Evolutionary conservation across 306 rosid species (phyloP).

Genomic region (Gastrolobium bilobum): DNA sequence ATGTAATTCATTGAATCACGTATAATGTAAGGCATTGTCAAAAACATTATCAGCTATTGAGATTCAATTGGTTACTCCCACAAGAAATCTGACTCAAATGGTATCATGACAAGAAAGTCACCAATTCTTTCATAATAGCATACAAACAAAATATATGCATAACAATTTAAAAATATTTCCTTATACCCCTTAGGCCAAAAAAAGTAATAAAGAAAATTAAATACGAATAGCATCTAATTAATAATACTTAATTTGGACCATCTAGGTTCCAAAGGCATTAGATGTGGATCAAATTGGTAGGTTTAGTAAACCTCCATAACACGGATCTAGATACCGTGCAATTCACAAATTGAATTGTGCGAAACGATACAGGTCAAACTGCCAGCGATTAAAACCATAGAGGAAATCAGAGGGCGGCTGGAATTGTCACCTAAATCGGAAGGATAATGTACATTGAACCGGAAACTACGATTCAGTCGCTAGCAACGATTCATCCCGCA

Average conservation of each 20-base stretch:
- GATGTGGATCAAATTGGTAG: slow-evolving; percentile 25
- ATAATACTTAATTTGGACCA: slow-evolving; percentile 13
- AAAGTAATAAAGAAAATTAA: slow-evolving; percentile 16
- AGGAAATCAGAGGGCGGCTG: too few species aligned
- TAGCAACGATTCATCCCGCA: too few species aligned
- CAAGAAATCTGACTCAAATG: slow-evolving; percentile 35
- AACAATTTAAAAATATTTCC: slow-evolving; percentile 20
- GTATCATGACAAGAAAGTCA: slow-evolving; percentile 7
- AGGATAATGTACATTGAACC: too few species aligned
- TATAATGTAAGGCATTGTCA: slow-evolving; percentile 16
- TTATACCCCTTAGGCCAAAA: background rate
- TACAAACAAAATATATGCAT: slow-evolving; percentile 15
- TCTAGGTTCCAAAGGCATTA: slow-evolving; percentile 20
- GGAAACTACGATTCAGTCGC: too few species aligned
- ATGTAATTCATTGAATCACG: slow-evolving; percentile 29
- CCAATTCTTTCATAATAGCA: slow-evolving; percentile 7
- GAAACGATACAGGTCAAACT: too few species aligned
- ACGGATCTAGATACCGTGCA: background rate
- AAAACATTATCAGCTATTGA: slow-evolving; percentile 13
- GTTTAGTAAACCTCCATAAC: slow-evolving; percentile 26
- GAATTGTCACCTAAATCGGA: too few species aligned
- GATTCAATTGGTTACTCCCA: slow-evolving; percentile 32
- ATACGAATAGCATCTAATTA: background rate
- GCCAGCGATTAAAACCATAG: too few species aligned
- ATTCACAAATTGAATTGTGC: too few species aligned